phyloP scores from a whole-genome alignment of 2,329 filamentous ascomycete genomes.

The Penicillium hordei region DNA sequence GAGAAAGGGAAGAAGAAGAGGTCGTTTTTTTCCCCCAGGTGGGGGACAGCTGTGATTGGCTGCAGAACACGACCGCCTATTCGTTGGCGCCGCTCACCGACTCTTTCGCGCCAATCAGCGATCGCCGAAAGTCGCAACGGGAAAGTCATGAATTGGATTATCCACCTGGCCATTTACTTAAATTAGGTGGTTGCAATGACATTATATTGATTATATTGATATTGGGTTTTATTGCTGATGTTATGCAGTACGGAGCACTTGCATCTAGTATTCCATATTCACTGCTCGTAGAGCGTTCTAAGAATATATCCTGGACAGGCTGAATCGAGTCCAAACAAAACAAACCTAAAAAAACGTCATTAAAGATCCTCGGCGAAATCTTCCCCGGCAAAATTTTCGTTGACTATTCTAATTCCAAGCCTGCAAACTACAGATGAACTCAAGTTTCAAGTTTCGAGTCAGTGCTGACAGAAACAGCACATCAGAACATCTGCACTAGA shows the following conservation, averaged over 20 bases:
- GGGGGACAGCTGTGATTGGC: conserved; percentile 29
- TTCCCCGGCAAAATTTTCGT: not conserved
- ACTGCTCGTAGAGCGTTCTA: not conserved
- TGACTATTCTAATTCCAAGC: not conserved
- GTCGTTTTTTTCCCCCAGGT: conserved; percentile 30
- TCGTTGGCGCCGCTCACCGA: conserved; percentile 35
- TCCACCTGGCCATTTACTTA: not conserved
- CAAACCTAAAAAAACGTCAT: conserved; percentile 5
- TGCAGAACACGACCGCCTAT: conserved; percentile 21
- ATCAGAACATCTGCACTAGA: not conserved
- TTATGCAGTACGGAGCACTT: not conserved
- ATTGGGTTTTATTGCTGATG: not conserved
- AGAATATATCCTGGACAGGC: not conserved
- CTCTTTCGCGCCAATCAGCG: conserved; percentile 24
- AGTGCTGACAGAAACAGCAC: not conserved
- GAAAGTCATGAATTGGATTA: conserved; percentile 3
- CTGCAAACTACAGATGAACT: not conserved
- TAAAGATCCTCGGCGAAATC: not conserved
- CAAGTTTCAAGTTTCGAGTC: not conserved
- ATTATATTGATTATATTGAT: not conserved
- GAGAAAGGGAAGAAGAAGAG: conserved; percentile 25
- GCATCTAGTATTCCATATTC: not conserved
- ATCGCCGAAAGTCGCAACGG: not conserved
- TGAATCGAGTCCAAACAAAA: not conserved
- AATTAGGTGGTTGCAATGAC: not conserved